Base-by-base conservation (phyloP, 2,329 filamentous ascomycete species). In the Beauveria bassiana region DNA sequence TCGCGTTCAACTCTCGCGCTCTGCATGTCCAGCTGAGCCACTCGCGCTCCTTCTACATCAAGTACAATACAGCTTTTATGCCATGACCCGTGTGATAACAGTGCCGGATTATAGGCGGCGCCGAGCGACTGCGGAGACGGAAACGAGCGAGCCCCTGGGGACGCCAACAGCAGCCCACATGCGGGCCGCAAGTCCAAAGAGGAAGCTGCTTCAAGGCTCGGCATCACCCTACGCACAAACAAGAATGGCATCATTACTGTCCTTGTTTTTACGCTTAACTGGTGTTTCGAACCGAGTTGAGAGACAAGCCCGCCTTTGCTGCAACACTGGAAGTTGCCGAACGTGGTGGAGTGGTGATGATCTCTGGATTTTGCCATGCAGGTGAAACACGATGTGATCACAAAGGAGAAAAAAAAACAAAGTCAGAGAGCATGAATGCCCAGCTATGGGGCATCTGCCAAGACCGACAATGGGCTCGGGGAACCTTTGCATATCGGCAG, bases 251-350 rank as follows among this genome's bases (percentile, higher is more conserved):
- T 59, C 46, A 51, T 50, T 38, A 24, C 46, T 20, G 46, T 26
- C 56, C 34, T 38, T 42, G 1, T 26, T 42, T 58, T 59, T 59
- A 59, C 56, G 56, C 56, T 59, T 59, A 59, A 18, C 14, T 47
- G 22, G 14, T 34, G 12, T 26, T 24, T 47, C 14, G 45, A 10
- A 22, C 9, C 9, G n/a, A 12, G 45, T 47, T 16, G 14, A 22
- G 24, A 24, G 10, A 20, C n/a, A 24, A 8, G 22, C 14, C 45
- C 12, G 31, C 31, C 18, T 40, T 6, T 31, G 42, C n/a, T 57
- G 54, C 43, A 8, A 57, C 54, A 26, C 54, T 57, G 54, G 54
- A 46, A 47, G 28, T 38, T 47, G 42, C 28, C 40, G 53, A 56
- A 9, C 24, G 31, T 24, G 22, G 54, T 57, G 54, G 54, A 57